Evolutionary conservation across 2,329 filamentous ascomycete species (phyloP), one percentile per base, ranked within the genome.

Genomic region (Helicocarpus griseus): DNA sequence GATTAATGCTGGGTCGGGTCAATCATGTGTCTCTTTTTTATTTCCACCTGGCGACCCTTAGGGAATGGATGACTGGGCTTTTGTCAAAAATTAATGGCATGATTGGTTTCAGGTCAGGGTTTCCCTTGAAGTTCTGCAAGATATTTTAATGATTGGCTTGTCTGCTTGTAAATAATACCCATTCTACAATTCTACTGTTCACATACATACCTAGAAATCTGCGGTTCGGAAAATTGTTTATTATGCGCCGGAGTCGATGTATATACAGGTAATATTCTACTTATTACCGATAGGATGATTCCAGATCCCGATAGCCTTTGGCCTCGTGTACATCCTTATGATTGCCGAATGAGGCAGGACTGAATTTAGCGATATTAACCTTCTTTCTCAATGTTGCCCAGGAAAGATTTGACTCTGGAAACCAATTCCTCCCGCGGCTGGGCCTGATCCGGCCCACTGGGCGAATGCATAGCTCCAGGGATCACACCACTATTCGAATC

Each of bases 401-500:
- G 49, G 54, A 69, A 72, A 13, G 56, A 56, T 48, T 61, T 52
- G 17, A 72, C 64, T 36, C 64, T 66, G n/a, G 60, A 58, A 50
- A 66, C 57, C 49, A 71, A 53, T 41, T 69, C 65, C 19, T 55
- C 44, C 29, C 56, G 48, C n/a, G 71, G 66, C 44, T 68, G 65
- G 1, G 62, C 67, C 62, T 78, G 74, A 47, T 73, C 73, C 52
- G 74, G 69, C 52, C 71, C 74, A 45, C 67, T 71, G 50, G 77
- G 61, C 51, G 74, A 75, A 58, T 79, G 76, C 11, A 67, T 73
- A 5, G 76, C 76, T 31, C 68, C 69, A 0, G 70, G 65, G 51
- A 79, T 69, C 28, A 77, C 58, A 8, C 70, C 75, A 54, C 75
- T 77, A 51, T 71, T 67, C 3, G 64, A 55, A 62, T 77, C 71